Evolutionary conservation across 75 land plant genomes (phyloP).

Genomic region (Pinus tabuliformis): DNA sequence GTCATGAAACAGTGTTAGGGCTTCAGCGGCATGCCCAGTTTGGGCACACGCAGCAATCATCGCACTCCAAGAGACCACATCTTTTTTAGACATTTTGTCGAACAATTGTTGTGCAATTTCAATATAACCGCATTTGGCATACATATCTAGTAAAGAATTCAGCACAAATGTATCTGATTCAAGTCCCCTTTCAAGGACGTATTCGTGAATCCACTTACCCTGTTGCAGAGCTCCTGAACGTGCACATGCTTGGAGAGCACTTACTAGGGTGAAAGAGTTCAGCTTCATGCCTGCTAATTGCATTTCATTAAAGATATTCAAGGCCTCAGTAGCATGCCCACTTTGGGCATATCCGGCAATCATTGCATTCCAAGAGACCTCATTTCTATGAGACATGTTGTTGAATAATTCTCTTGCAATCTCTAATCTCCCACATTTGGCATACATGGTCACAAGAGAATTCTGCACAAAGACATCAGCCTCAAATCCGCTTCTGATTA

Average conservation of each 20-base stretch:
- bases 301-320: conserved; percentile 44
- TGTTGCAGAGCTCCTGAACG: not conserved
- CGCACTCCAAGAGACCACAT: conserved; percentile 53
- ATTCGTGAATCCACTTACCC: conserved; percentile 2
- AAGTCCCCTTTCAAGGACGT: not conserved
- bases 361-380: conserved; percentile 53
- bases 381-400: conserved; percentile 40
- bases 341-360: conserved; percentile 33
- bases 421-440: conserved; percentile 23
- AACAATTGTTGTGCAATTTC: conserved; percentile 34
- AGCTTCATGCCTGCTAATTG: conserved; percentile 4
- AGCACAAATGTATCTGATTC: not conserved
- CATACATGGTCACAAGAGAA: conserved; percentile 58
- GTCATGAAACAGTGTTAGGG: conserved; percentile 27
- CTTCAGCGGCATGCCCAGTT: conserved; percentile 22
- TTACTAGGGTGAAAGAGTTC: not conserved
- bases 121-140: conserved; percentile 22
- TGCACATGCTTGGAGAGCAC: not conserved
- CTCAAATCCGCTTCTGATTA: conserved; percentile 31
- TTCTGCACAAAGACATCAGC: conserved; percentile 58
- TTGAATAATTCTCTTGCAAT: conserved; percentile 37
- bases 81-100: conserved; percentile 35
- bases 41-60: conserved; percentile 31
- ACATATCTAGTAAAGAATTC: conserved; percentile 2
- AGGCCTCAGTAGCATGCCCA: conserved; percentile 27